Conservation (phyloP, 305 asterid genomes). For the Plantago rigida region DNA sequence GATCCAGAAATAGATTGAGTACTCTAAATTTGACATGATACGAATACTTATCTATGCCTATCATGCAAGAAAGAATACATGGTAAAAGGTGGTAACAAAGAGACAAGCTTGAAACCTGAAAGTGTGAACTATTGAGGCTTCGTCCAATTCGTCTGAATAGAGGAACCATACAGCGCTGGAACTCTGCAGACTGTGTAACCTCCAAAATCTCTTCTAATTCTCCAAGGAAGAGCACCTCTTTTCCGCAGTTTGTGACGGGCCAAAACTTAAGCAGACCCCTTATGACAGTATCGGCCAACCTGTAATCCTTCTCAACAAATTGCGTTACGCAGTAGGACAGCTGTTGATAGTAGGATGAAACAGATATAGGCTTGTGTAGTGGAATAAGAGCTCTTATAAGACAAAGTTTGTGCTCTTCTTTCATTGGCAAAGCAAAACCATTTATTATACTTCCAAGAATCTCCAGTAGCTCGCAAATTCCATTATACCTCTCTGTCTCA, state of each 20-base stretch:
- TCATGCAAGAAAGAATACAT: conserved; percentile 9
- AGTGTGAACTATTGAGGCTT: conserved; percentile 75
- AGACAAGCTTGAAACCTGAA: conserved; percentile 53
- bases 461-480: conserved; percentile 69
- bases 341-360: conserved; percentile 64
- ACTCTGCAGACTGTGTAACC: conserved; percentile 60
- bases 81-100: conserved; percentile 18
- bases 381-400: conserved; percentile 73
- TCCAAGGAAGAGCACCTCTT: conserved; percentile 79
- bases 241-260: conserved; percentile 76
- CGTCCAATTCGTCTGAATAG: conserved; percentile 68
- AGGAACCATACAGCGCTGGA: conserved; percentile 78
- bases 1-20: not conserved
- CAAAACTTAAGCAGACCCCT: conserved; percentile 72
- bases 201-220: conserved; percentile 81
- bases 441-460: conserved; percentile 72
- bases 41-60: not conserved
- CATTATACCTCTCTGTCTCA: conserved; percentile 69
- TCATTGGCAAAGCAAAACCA: conserved; percentile 85
- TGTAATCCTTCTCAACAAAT: conserved; percentile 78
- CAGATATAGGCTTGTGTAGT: conserved; percentile 58
- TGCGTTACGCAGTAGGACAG: conserved; percentile 61
- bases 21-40: conserved; percentile 10
- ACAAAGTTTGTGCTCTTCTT: conserved; percentile 87
- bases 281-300: conserved; percentile 61